Conservation (phyloP, 1,284 basidiomycete species). For the Cystobasidiaceae sp. region DNA sequence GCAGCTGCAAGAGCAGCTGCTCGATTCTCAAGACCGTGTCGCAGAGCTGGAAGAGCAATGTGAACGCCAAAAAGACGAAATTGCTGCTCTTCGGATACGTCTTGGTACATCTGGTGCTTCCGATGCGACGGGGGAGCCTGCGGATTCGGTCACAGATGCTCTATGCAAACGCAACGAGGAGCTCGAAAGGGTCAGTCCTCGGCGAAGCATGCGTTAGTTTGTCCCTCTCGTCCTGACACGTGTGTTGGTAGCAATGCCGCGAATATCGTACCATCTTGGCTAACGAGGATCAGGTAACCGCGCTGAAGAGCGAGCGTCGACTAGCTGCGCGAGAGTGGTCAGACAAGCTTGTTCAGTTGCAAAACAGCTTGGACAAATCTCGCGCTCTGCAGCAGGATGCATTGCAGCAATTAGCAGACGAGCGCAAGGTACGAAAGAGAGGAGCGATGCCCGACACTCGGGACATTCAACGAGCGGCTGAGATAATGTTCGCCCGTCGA, state of each 20-base stretch:
- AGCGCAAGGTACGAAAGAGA: slow-evolving; percentile 46
- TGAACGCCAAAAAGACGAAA: slow-evolving; percentile 32
- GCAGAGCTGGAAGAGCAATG: slow-evolving; percentile 32
- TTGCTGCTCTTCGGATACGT: slow-evolving; percentile 29
- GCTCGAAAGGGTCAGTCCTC: slow-evolving; percentile 36
- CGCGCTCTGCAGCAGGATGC: slow-evolving; percentile 55
- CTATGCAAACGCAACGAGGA: slow-evolving; percentile 37
- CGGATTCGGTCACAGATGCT: slow-evolving; percentile 30
- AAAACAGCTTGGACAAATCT: slow-evolving; percentile 57
- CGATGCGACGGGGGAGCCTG: slow-evolving; percentile 18
- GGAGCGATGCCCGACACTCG: background rate
- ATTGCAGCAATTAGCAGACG: slow-evolving; percentile 50
- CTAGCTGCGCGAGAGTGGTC: slow-evolving; percentile 51
- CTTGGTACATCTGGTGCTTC: slow-evolving; percentile 17
- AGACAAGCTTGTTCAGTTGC: slow-evolving; percentile 49
- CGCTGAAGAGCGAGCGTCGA: slow-evolving; percentile 43
- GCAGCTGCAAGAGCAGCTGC: slow-evolving; percentile 35
- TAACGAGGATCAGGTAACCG: slow-evolving; percentile 24
- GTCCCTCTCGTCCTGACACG: slow-evolving; percentile 13
- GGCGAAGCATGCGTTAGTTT: slow-evolving; percentile 44
- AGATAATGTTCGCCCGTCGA: background rate
- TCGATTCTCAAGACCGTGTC: slow-evolving; percentile 37
- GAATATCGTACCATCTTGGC: slow-evolving; percentile 28
- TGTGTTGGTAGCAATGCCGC: slow-evolving; percentile 11
- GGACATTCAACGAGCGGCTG: slow-evolving; percentile 52